Percentiles rank a stretch among this genome's conserved stretches.
Evolutionary conservation across 495 filamentous ascomycete species (phyloP).

Genomic region (Hypoxylon subgilvum): DNA sequence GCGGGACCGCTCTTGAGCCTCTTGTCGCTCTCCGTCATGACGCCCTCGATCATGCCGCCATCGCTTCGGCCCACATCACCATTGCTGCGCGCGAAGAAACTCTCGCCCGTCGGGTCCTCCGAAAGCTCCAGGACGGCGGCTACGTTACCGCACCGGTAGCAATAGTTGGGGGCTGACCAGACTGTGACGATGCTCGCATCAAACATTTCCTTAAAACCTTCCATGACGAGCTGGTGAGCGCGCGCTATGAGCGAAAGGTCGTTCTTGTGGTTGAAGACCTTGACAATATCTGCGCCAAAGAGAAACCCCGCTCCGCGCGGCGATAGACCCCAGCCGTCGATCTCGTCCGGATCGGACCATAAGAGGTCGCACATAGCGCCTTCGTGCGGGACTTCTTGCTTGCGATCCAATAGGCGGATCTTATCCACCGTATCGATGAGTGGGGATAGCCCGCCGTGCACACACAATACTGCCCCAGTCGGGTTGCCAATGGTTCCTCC

Average conservation of each 20-base stretch:
- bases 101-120: constrained; percentile 80
- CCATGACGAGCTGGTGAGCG: constrained; percentile 98
- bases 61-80: constrained; percentile 71
- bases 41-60: constrained; percentile 41
- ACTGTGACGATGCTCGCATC: constrained; percentile 93
- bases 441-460: constrained; percentile 91
- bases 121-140: constrained; percentile 92
- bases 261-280: constrained; percentile 91
- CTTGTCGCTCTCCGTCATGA: constrained; percentile 53
- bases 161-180: constrained; percentile 97
- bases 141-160: constrained; percentile 97
- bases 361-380: constrained; percentile 98
- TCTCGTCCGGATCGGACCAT: constrained; percentile 98
- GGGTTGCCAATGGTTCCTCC: constrained; percentile 67
- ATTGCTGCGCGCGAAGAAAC: constrained; percentile 77
- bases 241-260: constrained; percentile 89
- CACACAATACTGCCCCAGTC: constrained; percentile 88
- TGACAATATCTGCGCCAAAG: constrained; percentile 95
- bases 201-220: constrained; percentile 99
- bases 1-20: constrained; percentile 70
- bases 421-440: constrained; percentile 94
- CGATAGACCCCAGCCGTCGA: constrained; percentile 95
- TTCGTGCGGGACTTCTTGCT: constrained; percentile 98
- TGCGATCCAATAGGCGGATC: constrained; percentile 91
- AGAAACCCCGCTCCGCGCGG: constrained; percentile 95